Evolutionary conservation across 2,329 filamentous ascomycete species (phyloP), one percentile per base, ranked within the genome.

Genomic region (Blumeria graminis): DNA sequence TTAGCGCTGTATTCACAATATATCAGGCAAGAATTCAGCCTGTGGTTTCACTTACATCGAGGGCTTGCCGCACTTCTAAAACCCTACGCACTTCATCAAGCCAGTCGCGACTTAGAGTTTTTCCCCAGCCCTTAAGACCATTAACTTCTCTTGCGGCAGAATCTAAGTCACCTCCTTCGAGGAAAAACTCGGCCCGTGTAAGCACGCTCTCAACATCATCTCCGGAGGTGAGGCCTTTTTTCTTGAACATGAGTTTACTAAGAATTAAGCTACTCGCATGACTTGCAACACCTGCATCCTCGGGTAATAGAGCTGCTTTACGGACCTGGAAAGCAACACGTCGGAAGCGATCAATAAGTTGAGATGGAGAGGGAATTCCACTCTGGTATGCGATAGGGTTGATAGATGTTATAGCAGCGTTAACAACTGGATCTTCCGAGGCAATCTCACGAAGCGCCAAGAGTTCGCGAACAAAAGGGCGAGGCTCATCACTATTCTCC

Each of bases 211-310:
- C 92, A 22, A 96, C 90, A 65, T 96, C 90, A 63, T 86, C 77
- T 18, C 90, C 88, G 28, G 80, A 80, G 0, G 87, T 84, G 51
- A 92, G 74, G 9, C 84, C 86, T 65, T 84, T 81, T 77, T 96
- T 96, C 75, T 87, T 88, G 78, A 98, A 96, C 72, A 96, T 80
- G 55, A 96, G 76, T 72, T 94, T 93, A 74, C 86, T 94, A 64
- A 98, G 74, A 51, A 93, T 75, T 68, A 86, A 83, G 68, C 85
- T 92, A 46, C 88, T 90, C 3, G 90, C 88, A 68, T 98, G 92
- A 65, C 85, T 92, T 18, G 92, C 90, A 32, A 98, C 85, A 62
- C 92, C 92, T 0, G 92, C 92, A 65, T 95, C 84, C 61, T 94
- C 89, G 13, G 92, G 92, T 14, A 98, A 76, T 55, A 98, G 76